Evolutionary conservation across 164 flowering plant genomes (phyloP).

Genomic region (Buxus sempervirens): DNA sequence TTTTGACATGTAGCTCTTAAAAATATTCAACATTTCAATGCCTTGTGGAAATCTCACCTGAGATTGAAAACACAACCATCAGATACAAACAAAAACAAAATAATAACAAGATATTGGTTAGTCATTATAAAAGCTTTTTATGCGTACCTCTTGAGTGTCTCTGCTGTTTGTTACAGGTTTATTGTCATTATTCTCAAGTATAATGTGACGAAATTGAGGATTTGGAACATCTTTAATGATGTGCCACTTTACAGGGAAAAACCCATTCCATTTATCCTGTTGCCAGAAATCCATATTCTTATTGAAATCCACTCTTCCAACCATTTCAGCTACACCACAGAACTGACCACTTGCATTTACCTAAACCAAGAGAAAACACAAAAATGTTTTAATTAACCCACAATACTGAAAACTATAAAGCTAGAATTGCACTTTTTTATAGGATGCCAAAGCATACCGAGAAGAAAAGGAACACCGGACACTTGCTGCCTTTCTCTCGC

Average conservation of each 20-base stretch:
- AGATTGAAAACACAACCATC: neutral
- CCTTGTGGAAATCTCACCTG: slow-evolving; percentile 63
- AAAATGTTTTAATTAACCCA: neutral
- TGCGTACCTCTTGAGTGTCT: slow-evolving; percentile 71
- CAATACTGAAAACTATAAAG: neutral
- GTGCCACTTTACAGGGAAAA: slow-evolving; percentile 82
- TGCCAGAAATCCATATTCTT: slow-evolving; percentile 84
- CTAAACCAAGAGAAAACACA: slow-evolving; percentile 26
- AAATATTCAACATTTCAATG: slow-evolving; percentile 62
- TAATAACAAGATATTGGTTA: neutral
- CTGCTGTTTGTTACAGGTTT: slow-evolving; percentile 79
- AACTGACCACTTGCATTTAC: slow-evolving; percentile 91
- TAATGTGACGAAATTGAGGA: slow-evolving; percentile 59
- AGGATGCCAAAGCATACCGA: slow-evolving; percentile 40
- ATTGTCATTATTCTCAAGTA: slow-evolving; percentile 67
- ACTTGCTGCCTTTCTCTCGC: slow-evolving; percentile 35
- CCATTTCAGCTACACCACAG: slow-evolving; percentile 86
- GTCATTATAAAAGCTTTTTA: neutral
- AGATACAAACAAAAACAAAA: no score
- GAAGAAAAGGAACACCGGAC: slow-evolving; percentile 75
- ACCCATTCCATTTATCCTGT: slow-evolving; percentile 86
- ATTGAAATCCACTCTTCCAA: slow-evolving; percentile 62
- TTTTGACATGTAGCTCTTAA: slow-evolving; percentile 50
- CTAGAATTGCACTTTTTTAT: neutral
- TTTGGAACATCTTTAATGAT: slow-evolving; percentile 77